Conservation (phyloP, 371 early-diverging fungal species). For the Mucor piriformis region DNA sequence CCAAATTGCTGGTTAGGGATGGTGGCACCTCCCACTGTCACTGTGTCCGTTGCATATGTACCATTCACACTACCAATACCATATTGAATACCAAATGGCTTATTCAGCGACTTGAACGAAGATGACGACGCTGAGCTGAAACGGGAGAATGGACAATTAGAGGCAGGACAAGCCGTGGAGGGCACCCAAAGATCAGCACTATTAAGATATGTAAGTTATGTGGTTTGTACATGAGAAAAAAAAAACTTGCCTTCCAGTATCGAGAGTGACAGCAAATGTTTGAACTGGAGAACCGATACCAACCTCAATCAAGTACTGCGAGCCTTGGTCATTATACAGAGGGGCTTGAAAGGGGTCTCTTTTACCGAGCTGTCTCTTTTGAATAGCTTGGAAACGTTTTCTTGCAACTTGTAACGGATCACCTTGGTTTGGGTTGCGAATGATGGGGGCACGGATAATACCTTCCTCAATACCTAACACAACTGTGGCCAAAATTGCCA, state of each 20-base stretch:
- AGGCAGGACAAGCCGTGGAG: constrained; percentile 30
- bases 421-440: constrained; percentile 12
- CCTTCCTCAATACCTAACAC: constrained; percentile 10
- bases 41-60: constrained; percentile 38
- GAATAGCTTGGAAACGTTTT: constrained; percentile 14
- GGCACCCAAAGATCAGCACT: constrained; percentile 54
- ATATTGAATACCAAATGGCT: constrained; percentile 38
- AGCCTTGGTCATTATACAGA: constrained; percentile 43
- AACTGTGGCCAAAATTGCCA: constrained; percentile 8
- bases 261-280: constrained; percentile 43
- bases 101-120: constrained; percentile 26
- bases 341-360: constrained; percentile 21
- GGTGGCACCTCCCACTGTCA: constrained; percentile 38
- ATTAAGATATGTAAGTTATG: too few species aligned
- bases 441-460: constrained; percentile 22
- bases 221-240: too few species aligned
- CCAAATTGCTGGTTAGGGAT: constrained; percentile 50
- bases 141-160: constrained; percentile 36
- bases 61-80: constrained; percentile 51
- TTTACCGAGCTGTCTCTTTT: constrained; percentile 8
- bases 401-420: constrained; percentile 20
- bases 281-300: constrained; percentile 49
- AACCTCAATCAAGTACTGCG: constrained; percentile 43
- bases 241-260: constrained; percentile 46
- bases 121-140: constrained; percentile 39